Evolutionary conservation across 176 grass and related monocot species (phyloP), one percentile per base, ranked within the genome.

Genomic region (Miscanthus lutarioriparius): DNA sequence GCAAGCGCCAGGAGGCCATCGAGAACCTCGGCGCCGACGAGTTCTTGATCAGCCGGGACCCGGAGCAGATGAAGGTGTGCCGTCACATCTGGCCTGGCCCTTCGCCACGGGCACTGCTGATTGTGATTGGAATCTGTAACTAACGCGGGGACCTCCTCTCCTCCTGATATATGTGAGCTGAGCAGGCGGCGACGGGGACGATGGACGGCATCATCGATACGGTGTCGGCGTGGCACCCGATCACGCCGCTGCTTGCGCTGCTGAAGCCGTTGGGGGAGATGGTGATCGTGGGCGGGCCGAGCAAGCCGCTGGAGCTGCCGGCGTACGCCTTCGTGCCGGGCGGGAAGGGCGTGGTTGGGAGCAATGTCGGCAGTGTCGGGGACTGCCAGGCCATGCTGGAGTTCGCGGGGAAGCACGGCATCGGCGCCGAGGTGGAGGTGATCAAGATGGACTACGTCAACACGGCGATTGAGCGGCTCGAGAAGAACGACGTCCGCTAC

Each of bases 141-240:
- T 35, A 22, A 70, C 35, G 35, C 36, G 8, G 17, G 1, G 64
- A 26, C 40, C n/a, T n/a, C n/a, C n/a, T n/a, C 40, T 43, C 40
- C 10, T 47, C 22, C 10, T 32, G 15, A 11, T 8, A 9, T 38
- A 6, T 22, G 19, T 56, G 17, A 22, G 19, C 5, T 40, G 32
- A 15, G 6, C 68, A 82, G 80, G 82, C 40, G 43, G 91, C 91
- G 15, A 54, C 27, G 13, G 79, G 83, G 32, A 94, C 86, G 0
- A 89, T 94, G 92, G 92, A 94, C 72, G 92, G 92, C 33, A 91
- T 94, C 78, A 83, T 94, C 68, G 80, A 94, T 76, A 94, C 92
- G 30, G 92, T 94, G 30, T 94, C 92, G 61, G 89, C 89, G 13
- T 86, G 87, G 81, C 92, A 94, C 79, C 86, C 86, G 2, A 62